Percentiles rank a stretch among this genome's conserved stretches.
Conservation (phyloP, 371 early-diverging fungal species). For the Entomophthora muscae region DNA sequence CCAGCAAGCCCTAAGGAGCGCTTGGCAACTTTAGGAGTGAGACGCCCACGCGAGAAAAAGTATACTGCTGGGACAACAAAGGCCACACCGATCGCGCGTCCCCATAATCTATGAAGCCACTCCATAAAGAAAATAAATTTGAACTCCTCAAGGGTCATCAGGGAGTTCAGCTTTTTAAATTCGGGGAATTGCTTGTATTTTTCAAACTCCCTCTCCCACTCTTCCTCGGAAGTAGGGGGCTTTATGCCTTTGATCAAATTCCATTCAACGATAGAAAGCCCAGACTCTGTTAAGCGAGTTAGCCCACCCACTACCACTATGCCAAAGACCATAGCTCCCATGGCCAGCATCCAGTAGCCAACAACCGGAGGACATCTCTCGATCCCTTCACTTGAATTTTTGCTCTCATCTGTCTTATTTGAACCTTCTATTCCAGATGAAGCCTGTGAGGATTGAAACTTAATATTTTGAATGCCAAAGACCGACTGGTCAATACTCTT, state of each 20-base stretch:
- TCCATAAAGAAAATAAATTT: constrained; percentile 93
- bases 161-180: constrained; percentile 76
- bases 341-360: constrained; percentile 82
- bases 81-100: constrained; percentile 77
- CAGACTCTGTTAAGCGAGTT: constrained; percentile 90
- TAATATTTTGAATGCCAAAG: too few species aligned
- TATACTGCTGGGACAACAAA: constrained; percentile 73
- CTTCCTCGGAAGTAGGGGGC: constrained; percentile 67
- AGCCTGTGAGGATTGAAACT: too few species aligned
- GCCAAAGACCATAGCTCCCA: constrained; percentile 73
- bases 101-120: constrained; percentile 90
- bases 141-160: constrained; percentile 81
- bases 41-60: constrained; percentile 62
- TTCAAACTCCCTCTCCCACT: constrained; percentile 86
- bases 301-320: constrained; percentile 92
- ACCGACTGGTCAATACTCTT: too few species aligned
- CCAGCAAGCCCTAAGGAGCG: constrained; percentile 52
- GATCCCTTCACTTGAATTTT: too few species aligned
- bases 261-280: constrained; percentile 94
- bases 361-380: constrained; percentile 14
- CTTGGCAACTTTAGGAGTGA: constrained; percentile 44
- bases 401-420: too few species aligned
- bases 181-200: constrained; percentile 96
- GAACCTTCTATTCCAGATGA: too few species aligned
- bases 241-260: constrained; percentile 83